Conservation (phyloP, 495 filamentous ascomycete genomes). For the Bryoglossum gracile region DNA sequence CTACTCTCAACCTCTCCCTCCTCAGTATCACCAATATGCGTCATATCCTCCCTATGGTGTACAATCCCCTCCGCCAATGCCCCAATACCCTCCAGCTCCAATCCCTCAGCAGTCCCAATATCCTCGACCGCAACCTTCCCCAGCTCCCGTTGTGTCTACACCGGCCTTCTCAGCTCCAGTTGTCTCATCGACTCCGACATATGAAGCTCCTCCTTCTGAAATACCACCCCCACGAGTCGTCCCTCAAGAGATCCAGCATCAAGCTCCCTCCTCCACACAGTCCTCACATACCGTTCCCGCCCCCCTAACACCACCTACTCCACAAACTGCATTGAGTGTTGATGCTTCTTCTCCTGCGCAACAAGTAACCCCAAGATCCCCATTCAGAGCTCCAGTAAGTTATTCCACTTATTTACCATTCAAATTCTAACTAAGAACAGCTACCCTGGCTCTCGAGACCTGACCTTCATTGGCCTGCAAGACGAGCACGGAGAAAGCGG, state of each 20-base stretch:
- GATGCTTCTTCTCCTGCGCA: constrained; percentile 13
- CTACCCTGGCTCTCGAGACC: constrained; percentile 79
- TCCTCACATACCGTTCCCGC: constrained; percentile 35
- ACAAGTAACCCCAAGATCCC: constrained; percentile 20
- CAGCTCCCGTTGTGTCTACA: no score
- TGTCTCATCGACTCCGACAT: no score
- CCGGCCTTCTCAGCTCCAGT: no score
- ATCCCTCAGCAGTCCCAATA: constrained; percentile 35
- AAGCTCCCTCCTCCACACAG: constrained; percentile 33
- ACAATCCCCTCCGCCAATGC: constrained; percentile 23
- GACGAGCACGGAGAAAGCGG: constrained; percentile 31
- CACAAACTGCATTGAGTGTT: constrained; percentile 15
- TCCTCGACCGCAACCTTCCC: constrained; percentile 37
- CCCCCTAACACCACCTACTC: constrained; percentile 34
- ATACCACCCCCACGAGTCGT: constrained; percentile 29
- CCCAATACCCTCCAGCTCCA: constrained; percentile 23
- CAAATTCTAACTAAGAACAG: constrained; percentile 31
- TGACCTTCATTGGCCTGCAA: constrained; percentile 56
- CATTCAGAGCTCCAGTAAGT: constrained; percentile 63
- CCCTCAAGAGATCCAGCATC: no score
- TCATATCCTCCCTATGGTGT: constrained; percentile 32
- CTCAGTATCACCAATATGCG: constrained; percentile 36
- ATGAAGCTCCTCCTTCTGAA: constrained; percentile 33
- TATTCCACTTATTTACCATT: background rate
- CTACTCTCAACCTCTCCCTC: constrained; percentile 34